Conservation (phyloP, 2,329 filamentous ascomycete genomes). For the Mollisiaceae sp. region DNA sequence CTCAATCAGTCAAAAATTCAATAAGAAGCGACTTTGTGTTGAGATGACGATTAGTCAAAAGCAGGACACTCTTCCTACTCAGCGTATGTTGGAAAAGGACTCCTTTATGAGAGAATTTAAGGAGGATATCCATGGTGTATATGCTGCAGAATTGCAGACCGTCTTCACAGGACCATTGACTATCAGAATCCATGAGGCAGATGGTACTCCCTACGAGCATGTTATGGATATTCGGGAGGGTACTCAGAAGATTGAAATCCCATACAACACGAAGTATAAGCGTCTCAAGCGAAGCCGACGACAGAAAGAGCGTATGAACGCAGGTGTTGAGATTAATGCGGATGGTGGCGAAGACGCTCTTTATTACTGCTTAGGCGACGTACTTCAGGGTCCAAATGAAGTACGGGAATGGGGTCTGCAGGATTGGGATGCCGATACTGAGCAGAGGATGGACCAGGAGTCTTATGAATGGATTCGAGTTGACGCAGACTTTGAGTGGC, state of each 20-base stretch:
- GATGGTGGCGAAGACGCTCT: slow-evolving; percentile 80
- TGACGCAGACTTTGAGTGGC: slow-evolving; percentile 98
- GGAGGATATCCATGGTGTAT: slow-evolving; percentile 74
- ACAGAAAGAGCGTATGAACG: slow-evolving; percentile 76
- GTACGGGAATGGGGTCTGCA: slow-evolving; percentile 81
- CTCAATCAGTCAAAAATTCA: slow-evolving; percentile 85
- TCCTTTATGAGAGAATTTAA: slow-evolving; percentile 86
- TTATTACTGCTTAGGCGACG: slow-evolving; percentile 90
- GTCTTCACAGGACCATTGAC: slow-evolving; percentile 97
- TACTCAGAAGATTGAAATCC: slow-evolving; percentile 86
- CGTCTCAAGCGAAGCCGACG: slow-evolving; percentile 86
- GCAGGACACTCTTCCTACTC: slow-evolving; percentile 55
- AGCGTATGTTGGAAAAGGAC: slow-evolving; percentile 64
- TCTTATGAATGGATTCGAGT: slow-evolving; percentile 99
- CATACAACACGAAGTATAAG: slow-evolving; percentile 99
- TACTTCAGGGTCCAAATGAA: slow-evolving; percentile 83
- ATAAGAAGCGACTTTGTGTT: slow-evolving; percentile 95
- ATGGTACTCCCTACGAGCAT: slow-evolving; percentile 97
- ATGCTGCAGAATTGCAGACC: slow-evolving; percentile 72
- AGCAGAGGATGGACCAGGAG: slow-evolving; percentile 90
- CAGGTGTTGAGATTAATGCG: slow-evolving; percentile 64
- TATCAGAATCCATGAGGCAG: slow-evolving; percentile 95
- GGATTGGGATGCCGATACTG: slow-evolving; percentile 89
- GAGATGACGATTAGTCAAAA: slow-evolving; percentile 87
- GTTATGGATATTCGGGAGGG: slow-evolving; percentile 94